phyloP scores from a whole-genome alignment of 164 flowering plant genomes.

The Magnolia changhungtana region DNA sequence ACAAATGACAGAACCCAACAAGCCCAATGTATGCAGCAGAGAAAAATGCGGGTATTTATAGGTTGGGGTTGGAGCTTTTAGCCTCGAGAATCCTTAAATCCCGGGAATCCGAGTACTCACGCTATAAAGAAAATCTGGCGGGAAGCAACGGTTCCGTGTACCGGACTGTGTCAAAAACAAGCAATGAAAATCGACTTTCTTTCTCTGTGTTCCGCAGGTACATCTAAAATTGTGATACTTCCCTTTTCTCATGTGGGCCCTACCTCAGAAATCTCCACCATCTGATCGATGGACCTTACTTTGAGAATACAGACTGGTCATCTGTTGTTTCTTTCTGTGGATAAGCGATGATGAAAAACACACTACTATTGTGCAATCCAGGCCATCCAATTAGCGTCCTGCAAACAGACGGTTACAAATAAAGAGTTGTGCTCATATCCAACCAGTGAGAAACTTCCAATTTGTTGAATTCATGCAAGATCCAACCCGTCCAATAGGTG shows the following conservation, averaged over 20 bases:
- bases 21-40: neutral
- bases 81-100: neutral
- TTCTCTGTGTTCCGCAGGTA: neutral
- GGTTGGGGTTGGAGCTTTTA: neutral
- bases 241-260: neutral
- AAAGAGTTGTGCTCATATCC: too few relatives aligned
- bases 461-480: too few relatives aligned
- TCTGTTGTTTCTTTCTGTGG: too few relatives aligned
- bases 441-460: too few relatives aligned
- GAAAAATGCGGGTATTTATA: neutral
- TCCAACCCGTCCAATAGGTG: too few relatives aligned
- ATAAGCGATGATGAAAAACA: too few relatives aligned
- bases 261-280: too few relatives aligned
- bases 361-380: too few relatives aligned
- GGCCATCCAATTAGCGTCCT: too few relatives aligned
- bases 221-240: neutral
- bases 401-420: too few relatives aligned
- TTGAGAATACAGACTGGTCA: too few relatives aligned
- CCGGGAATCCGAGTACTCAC: neutral
- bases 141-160: neutral
- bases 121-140: neutral
- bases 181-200: neutral
- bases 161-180: neutral
- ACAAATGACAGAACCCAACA: neutral
- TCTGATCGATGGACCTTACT: too few relatives aligned